Evolutionary conservation across 129 eudicot species (phyloP).

Genomic region (Chrysanthemum makinoi): DNA sequence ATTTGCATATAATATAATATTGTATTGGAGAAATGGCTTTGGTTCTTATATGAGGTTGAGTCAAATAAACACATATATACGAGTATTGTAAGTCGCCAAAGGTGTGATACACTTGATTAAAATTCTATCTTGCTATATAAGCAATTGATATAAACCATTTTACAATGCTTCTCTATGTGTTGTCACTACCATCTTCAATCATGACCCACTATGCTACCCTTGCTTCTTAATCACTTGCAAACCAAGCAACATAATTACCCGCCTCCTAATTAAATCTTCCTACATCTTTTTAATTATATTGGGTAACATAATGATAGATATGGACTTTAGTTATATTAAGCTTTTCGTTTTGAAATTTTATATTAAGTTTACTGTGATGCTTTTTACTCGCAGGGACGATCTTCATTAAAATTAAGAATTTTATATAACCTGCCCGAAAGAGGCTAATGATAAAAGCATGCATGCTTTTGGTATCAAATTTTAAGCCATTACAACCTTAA

Average conservation of each 20-base stretch:
- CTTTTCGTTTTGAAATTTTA: no score
- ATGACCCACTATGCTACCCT: conserved; percentile 26
- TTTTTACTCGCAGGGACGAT: background rate
- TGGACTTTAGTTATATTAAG: background rate
- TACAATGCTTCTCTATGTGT: conserved; percentile 26
- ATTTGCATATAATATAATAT: no score
- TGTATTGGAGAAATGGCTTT: no score
- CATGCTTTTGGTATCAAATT: conserved; percentile 45
- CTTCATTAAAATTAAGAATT: background rate
- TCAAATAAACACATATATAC: no score
- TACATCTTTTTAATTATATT: background rate
- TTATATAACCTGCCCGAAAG: background rate
- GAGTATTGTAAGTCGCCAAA: background rate
- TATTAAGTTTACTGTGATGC: no score
- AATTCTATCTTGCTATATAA: conserved; percentile 41
- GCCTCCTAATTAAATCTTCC: conserved; percentile 6
- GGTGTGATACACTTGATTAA: background rate
- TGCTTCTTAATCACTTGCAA: conserved; percentile 35
- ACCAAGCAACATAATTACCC: conserved; percentile 28
- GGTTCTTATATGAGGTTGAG: no score
- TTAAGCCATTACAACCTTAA: conserved; percentile 38
- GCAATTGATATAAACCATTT: conserved; percentile 28
- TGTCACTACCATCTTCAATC: conserved; percentile 34
- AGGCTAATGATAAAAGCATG: conserved; percentile 47
- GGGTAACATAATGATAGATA: conserved; percentile 5